These are phyloP conservation scores for Leishmania tarentolae DNA, from an alignment of 208 protist species.

Conservation along the genomic window DNA sequence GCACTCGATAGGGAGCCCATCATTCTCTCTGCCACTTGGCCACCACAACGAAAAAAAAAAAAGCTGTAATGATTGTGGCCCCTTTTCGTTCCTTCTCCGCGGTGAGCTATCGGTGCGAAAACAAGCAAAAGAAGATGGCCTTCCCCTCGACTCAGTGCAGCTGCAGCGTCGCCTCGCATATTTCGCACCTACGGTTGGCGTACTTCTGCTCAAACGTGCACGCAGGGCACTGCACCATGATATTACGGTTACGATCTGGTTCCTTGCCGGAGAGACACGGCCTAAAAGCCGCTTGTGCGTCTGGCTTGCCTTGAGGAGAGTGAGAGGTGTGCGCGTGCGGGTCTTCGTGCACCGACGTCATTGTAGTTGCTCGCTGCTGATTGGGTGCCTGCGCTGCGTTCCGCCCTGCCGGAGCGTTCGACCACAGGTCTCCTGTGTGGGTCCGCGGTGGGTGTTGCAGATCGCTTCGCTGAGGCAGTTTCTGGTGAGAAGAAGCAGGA, in stretches of 20 bases:
- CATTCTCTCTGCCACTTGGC: not conserved
- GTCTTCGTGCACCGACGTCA: not conserved
- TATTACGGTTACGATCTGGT: not conserved
- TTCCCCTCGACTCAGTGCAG: not conserved
- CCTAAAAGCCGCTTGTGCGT: not conserved
- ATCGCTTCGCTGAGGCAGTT: not conserved
- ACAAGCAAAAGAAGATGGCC: not conserved
- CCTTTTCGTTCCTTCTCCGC: not conserved
- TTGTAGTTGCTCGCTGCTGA: not conserved
- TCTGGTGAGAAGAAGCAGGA: not conserved
- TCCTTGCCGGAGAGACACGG: not conserved
- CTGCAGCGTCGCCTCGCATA: conserved; percentile 2
- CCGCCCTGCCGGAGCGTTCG: not conserved
- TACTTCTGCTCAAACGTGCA: conserved; percentile 52
- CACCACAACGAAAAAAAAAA: not conserved
- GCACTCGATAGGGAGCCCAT: not conserved
- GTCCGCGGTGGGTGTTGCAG: not conserved
- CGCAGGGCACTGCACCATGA: conserved; percentile 38
- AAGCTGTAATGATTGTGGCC: not conserved
- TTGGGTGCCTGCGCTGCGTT: not conserved
- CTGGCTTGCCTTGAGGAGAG: not conserved
- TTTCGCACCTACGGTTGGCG: conserved; percentile 33
- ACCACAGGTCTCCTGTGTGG: conserved; percentile 24
- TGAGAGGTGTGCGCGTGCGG: not conserved
- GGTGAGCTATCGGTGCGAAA: not conserved